These are phyloP conservation scores for Coelastrella sp. DNA, from an alignment of 139 green algal species.

Conservation along the genomic window DNA sequence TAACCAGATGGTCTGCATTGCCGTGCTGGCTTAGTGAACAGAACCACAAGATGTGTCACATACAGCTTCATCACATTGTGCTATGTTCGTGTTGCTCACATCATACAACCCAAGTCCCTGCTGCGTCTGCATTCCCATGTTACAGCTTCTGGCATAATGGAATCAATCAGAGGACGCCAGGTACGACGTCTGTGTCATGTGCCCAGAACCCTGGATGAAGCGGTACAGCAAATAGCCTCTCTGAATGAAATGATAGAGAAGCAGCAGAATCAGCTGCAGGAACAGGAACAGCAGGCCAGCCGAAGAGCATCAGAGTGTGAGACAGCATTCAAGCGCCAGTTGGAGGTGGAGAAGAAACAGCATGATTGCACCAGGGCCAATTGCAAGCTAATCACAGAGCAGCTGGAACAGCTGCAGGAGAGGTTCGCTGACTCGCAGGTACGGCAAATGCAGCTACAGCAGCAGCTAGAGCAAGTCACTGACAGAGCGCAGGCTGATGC, in stretches of 20 bases:
- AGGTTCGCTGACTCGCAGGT: background rate
- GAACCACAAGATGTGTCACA: too few species aligned
- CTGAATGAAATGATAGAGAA: background rate
- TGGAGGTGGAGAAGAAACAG: background rate
- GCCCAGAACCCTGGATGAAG: background rate
- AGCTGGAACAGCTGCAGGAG: constrained; percentile 4
- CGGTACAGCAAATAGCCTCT: background rate
- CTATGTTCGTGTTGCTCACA: too few species aligned
- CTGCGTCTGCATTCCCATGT: too few species aligned
- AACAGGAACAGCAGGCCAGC: constrained; percentile 23
- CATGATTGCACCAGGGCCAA: background rate
- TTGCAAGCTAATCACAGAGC: background rate
- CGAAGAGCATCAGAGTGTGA: background rate
- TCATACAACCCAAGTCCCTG: too few species aligned
- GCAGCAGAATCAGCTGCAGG: constrained; percentile 21
- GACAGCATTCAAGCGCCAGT: constrained; percentile 17
- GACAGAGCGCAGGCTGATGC: background rate
- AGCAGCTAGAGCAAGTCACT: constrained; percentile 12
- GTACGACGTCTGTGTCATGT: background rate
- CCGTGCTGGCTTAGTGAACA: too few species aligned
- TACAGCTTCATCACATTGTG: too few species aligned
- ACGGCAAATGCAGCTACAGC: background rate
- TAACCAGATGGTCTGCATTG: too few species aligned
- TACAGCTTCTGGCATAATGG: background rate
- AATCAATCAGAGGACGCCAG: background rate